Conservation (phyloP, 164 flowering plant species). For the Malania oleifera region DNA sequence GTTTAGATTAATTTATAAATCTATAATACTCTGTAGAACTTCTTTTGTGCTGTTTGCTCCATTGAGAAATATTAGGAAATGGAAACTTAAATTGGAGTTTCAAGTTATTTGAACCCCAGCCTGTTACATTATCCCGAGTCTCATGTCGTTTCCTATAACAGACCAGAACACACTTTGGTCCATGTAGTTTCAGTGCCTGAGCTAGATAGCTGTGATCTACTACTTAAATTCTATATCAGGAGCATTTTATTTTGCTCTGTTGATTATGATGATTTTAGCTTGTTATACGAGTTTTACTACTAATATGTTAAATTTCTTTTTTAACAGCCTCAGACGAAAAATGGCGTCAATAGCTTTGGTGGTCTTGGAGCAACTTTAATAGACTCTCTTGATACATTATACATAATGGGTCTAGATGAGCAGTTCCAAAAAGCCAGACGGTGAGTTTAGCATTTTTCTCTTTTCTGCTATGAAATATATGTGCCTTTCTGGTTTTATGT, state of each 20-base stretch:
- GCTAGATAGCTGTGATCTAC: neutral
- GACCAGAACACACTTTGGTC: neutral
- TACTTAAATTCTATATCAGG: neutral
- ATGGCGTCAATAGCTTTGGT: conserved; percentile 92
- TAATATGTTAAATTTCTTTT: conserved; percentile 11
- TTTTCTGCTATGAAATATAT: neutral
- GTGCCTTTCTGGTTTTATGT: neutral
- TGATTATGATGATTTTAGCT: neutral
- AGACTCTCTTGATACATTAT: conserved; percentile 92
- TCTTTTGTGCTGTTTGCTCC: neutral
- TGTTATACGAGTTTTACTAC: neutral
- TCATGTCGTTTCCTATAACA: neutral
- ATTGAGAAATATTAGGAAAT: neutral
- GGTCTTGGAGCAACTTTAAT: conserved; percentile 97
- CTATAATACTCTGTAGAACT: neutral
- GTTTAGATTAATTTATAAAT: neutral
- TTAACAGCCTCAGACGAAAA: conserved; percentile 82
- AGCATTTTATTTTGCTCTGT: neutral
- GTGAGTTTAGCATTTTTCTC: conserved; percentile 44
- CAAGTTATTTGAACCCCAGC: neutral
- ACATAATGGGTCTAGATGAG: conserved; percentile 92
- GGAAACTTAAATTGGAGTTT: neutral
- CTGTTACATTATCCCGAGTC: neutral
- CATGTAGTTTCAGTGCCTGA: neutral
- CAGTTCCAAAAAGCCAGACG: conserved; percentile 90